These are phyloP conservation scores for Orbilia oligospora DNA, from an alignment of 2,329 filamentous ascomycete species.

Conservation along the genomic window DNA sequence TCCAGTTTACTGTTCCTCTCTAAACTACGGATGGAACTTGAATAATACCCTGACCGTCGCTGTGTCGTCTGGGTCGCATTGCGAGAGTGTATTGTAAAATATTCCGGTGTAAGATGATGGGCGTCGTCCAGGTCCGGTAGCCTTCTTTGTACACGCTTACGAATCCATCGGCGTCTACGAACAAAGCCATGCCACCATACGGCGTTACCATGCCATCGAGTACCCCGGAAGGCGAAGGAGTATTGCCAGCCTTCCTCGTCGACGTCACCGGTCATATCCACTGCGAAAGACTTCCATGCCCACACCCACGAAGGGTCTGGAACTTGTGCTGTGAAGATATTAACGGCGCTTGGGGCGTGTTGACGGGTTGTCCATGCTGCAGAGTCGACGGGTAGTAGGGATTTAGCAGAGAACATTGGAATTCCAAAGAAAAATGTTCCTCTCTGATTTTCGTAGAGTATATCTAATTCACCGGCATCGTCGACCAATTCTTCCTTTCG, in stretches of 20 bases:
- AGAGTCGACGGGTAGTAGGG: conserved; percentile 87
- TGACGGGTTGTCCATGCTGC: conserved; percentile 84
- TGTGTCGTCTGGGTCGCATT: conserved; percentile 67
- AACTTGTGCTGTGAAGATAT: conserved; percentile 88
- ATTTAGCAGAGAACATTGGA: conserved; percentile 88
- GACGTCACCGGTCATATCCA: conserved; percentile 82
- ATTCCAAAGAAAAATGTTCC: conserved; percentile 91
- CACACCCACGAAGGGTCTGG: conserved; percentile 97
- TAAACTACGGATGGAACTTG: conserved; percentile 56
- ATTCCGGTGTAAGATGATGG: conserved; percentile 80
- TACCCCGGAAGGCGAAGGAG: conserved; percentile 84
- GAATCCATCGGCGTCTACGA: conserved; percentile 87
- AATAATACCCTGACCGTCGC: conserved; percentile 37
- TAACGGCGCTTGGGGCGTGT: conserved; percentile 73
- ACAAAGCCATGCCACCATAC: conserved; percentile 97
- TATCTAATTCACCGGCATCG: conserved; percentile 75
- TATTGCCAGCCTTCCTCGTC: conserved; percentile 98
- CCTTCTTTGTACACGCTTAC: conserved; percentile 79
- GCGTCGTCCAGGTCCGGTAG: conserved; percentile 69
- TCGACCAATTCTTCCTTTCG: conserved; percentile 60
- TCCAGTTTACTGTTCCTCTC: conserved; percentile 53
- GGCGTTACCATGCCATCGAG: conserved; percentile 88
- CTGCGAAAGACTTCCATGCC: conserved; percentile 80
- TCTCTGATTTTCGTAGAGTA: conserved; percentile 95
- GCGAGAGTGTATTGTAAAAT: conserved; percentile 80